A percentile compares a stretch with the other conserved stretches of the same genome.
Conservation (phyloP, 78 protist species). For the Dictyostelium discoideum region dicty_2.7 NC_007088.5:1730001-1730500, state of each 20-base stretch:
- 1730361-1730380: neutral
- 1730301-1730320: conserved; percentile 9
- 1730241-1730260: neutral
- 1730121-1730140: neutral
- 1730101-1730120: conserved; percentile 14
- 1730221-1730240: neutral
- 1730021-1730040: neutral
- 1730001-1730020: neutral
- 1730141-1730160: neutral
- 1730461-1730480: conserved; percentile 41
- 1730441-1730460: neutral
- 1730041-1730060: neutral
- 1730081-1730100: neutral
- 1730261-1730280: neutral
- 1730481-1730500: neutral
- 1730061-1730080: neutral
- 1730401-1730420: conserved; percentile 5
- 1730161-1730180: neutral
- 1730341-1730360: conserved; percentile 27
- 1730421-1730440: neutral
- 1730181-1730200: neutral
- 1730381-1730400: neutral
- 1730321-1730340: neutral
- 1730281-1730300: neutral
- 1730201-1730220: neutral